A percentile compares a stretch with the other conserved stretches of the same genome.
phyloP scores from a whole-genome alignment of 805 yeast genomes.

The Teunomyces pallodes region DNA sequence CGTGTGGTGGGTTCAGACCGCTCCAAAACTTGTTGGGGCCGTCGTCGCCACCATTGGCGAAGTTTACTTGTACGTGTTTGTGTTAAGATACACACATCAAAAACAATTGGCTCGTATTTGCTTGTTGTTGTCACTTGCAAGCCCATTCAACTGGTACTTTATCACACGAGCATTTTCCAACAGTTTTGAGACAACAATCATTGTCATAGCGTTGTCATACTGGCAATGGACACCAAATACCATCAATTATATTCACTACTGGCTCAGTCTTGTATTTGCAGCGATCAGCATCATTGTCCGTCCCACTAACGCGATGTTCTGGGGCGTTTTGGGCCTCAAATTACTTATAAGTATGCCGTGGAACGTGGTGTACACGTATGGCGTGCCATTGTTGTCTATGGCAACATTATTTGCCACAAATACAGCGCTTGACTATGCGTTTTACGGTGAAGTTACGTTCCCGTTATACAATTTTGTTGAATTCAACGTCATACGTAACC shows the following conservation, averaged over 20 bases:
- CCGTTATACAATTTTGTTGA: conserved; percentile 71
- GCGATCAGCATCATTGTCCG: conserved; percentile 62
- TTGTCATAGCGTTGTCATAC: conserved; percentile 59
- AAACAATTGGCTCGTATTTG: conserved; percentile 39
- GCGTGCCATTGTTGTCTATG: conserved; percentile 18
- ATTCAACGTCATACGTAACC: conserved; percentile 71
- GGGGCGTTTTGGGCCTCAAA: conserved; percentile 61
- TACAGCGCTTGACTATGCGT: conserved; percentile 51
- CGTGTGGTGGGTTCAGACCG: conserved; percentile 30
- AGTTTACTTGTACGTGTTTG: conserved; percentile 50
- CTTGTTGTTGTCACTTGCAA: conserved; percentile 50
- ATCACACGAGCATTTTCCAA: conserved; percentile 84
- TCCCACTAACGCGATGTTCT: conserved; percentile 79
- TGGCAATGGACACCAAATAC: conserved; percentile 60
- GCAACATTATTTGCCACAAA: conserved; percentile 35
- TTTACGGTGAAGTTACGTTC: conserved; percentile 54
- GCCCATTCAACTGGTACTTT: conserved; percentile 80
- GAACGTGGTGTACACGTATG: neutral
- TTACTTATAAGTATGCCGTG: neutral
- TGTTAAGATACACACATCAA: conserved; percentile 32
- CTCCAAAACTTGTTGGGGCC: conserved; percentile 72
- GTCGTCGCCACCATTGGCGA: conserved; percentile 73
- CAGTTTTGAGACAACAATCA: conserved; percentile 71
- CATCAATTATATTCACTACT: conserved; percentile 15
- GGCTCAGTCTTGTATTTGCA: conserved; percentile 49